Evolutionary conservation across 163 green algal genomes (phyloP), one percentile per base, ranked within the genome.

Genomic region (Chloroidium sp.): DNA sequence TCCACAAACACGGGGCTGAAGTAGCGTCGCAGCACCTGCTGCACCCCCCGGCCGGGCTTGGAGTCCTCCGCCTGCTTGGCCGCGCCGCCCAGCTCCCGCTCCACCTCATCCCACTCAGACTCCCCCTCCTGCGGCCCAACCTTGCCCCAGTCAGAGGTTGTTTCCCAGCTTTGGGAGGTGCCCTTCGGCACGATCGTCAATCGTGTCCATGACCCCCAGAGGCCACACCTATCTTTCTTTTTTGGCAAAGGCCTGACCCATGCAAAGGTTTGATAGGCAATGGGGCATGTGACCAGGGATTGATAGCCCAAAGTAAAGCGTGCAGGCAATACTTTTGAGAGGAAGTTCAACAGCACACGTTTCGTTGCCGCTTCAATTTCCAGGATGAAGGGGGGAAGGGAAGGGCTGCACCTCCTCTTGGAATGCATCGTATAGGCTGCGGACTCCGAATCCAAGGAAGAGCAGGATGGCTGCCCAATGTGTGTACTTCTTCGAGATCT

Each of bases 81-180:
- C 59, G 61, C 72, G 60, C 59, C 83, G 8, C 67, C 85, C 59
- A 98, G 85, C 87, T 98, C 95, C 62, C 94, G 88, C 87, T 98
- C 95, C 60, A 98, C 94, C 84, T 98, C 89, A 64, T 95, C 90
- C 67, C 97, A 82, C 84, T 98, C 96, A 2, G 85, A 90, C 59
- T 91, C 91, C 1, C 80, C 81, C 14, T 84, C 82, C 89, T 92
- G 79, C 59, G 76, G 61, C 75, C 13, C 4, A n/a, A 59, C 6
- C 69, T 6, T n/a, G 64, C 64, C 8, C 6, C 64, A 72, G 64
- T 72, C 36, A 36, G 36, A 36, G 36, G 36, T 36, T 36, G 36
- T 36, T 36, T 36, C 36, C 36, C 36, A 36, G 36, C 36, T 36
- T 36, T 36, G 36, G 36, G 36, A 36, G 36, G 36, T 36, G 36